phyloP scores from a whole-genome alignment of 1,139 yeast genomes.

The Petasospora fabianii region DNA sequence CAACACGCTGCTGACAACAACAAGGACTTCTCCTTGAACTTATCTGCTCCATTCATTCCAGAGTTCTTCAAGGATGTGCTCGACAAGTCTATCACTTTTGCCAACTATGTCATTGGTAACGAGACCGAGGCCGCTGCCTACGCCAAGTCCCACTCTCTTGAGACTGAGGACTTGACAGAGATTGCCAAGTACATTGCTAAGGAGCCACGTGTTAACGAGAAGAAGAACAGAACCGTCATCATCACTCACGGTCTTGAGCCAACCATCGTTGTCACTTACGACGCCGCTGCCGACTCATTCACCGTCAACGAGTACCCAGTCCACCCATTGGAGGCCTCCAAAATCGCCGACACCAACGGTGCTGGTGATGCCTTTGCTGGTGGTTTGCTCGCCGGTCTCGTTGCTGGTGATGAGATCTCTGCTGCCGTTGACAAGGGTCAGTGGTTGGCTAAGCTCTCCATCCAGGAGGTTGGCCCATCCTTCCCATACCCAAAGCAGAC shows the following conservation, averaged over 20 bases:
- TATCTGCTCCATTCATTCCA: conserved; percentile 95
- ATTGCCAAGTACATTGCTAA: conserved; percentile 81
- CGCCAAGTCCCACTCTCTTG: conserved; percentile 76
- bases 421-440: conserved; percentile 82
- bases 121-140: conserved; percentile 96
- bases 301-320: conserved; percentile 59
- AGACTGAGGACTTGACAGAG: conserved; percentile 60
- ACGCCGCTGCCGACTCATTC: conserved; percentile 43
- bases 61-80: conserved; percentile 93
- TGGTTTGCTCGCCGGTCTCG: conserved; percentile 90
- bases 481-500: conserved; percentile 73
- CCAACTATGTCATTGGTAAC: conserved; percentile 90
- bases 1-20: conserved; percentile 84
- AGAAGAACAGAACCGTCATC: conserved; percentile 76
- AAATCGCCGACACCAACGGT: conserved; percentile 92
- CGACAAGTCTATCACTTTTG: conserved; percentile 76
- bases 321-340: conserved; percentile 58
- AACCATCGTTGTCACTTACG: conserved; percentile 67
- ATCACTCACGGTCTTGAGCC: conserved; percentile 94
- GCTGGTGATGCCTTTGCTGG: conserved; percentile 99
- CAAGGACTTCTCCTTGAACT: conserved; percentile 81
- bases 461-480: conserved; percentile 92
- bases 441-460: conserved; percentile 92
- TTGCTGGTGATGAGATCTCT: conserved; percentile 61
- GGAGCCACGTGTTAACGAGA: conserved; percentile 70